Percentiles rank a stretch among this genome's conserved stretches.
Evolutionary conservation across 257 asterid species (phyloP).

Genomic region (Fraxinus cuspidata): DNA sequence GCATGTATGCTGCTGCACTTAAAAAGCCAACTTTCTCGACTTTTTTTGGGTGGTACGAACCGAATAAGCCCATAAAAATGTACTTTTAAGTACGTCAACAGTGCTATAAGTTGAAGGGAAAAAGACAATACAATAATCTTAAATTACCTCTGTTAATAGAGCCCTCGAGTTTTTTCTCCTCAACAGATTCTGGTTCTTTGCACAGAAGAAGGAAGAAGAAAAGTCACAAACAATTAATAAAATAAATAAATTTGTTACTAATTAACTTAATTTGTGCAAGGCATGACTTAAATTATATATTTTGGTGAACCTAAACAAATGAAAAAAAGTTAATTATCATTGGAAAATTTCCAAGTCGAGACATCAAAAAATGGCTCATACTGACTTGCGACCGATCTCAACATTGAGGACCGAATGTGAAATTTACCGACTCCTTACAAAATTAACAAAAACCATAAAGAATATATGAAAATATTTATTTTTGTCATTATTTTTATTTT

Average conservation of each 20-base stretch:
- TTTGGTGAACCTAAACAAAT: too few relatives aligned
- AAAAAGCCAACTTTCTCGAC: too few relatives aligned
- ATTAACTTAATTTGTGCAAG: too few relatives aligned
- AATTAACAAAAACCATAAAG: too few relatives aligned
- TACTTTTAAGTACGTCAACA: not conserved
- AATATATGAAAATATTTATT: not conserved
- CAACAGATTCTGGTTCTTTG: conserved; percentile 54
- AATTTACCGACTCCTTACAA: not conserved
- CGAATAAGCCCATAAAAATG: not conserved
- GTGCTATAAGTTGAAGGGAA: not conserved
- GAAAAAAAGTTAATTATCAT: too few relatives aligned
- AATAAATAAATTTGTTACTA: too few relatives aligned
- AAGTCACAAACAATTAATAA: not conserved
- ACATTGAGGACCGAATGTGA: not conserved
- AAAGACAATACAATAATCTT: not conserved
- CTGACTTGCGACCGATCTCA: not conserved
- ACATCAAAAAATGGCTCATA: too few relatives aligned
- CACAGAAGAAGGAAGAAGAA: conserved; percentile 10
- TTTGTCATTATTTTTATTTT: too few relatives aligned
- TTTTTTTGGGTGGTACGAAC: not conserved
- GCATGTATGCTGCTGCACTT: not conserved
- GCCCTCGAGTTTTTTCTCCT: conserved; percentile 75
- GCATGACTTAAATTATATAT: not conserved
- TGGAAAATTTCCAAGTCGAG: too few relatives aligned
- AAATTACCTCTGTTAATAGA: conserved; percentile 77